A percentile compares a stretch with the other conserved stretches of the same genome.
Evolutionary conservation across 164 flowering plant species (phyloP).

Genomic region (Aristolochia fimbriata): DNA sequence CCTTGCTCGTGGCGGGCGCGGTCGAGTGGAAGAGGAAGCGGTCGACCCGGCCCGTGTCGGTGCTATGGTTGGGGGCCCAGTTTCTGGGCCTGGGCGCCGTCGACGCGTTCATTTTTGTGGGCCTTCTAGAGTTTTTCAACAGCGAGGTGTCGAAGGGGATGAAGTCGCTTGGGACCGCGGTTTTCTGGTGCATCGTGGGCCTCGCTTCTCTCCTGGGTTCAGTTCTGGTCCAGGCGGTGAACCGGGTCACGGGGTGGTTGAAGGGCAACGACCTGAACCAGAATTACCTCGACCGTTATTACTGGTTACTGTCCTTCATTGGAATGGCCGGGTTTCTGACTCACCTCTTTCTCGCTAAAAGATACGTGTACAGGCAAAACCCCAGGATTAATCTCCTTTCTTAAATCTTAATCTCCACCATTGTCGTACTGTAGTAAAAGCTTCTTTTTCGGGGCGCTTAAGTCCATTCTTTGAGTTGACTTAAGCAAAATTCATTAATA

Average conservation of each 20-base stretch:
- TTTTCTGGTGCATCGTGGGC: conserved; percentile 5
- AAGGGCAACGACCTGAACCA: not conserved
- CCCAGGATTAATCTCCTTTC: too few relatives aligned
- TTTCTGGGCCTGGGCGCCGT: conserved; percentile 4
- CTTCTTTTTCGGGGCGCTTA: too few relatives aligned
- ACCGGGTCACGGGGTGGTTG: not conserved
- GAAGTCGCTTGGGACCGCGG: conserved; percentile 9
- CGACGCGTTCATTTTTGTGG: conserved; percentile 3
- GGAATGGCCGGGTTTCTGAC: too few relatives aligned
- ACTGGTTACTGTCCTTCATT: too few relatives aligned
- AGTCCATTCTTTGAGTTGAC: too few relatives aligned
- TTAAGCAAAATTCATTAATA: too few relatives aligned
- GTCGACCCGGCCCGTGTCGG: conserved; percentile 18
- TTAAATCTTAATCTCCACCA: too few relatives aligned
- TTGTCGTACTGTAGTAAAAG: too few relatives aligned
- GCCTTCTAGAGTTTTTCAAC: conserved; percentile 7
- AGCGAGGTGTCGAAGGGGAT: conserved; percentile 6
- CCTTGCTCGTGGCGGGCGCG: conserved; percentile 44
- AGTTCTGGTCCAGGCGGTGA: conserved; percentile 1
- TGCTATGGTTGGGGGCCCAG: conserved; percentile 7
- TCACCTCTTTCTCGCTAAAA: too few relatives aligned
- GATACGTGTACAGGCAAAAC: too few relatives aligned
- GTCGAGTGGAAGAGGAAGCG: conserved; percentile 47
- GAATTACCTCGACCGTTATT: too few relatives aligned
- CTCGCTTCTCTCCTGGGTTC: conserved; percentile 7